Evolutionary conservation across 2,329 filamentous ascomycete genomes (phyloP).

Genomic region (Bipolaris victoriae): DNA sequence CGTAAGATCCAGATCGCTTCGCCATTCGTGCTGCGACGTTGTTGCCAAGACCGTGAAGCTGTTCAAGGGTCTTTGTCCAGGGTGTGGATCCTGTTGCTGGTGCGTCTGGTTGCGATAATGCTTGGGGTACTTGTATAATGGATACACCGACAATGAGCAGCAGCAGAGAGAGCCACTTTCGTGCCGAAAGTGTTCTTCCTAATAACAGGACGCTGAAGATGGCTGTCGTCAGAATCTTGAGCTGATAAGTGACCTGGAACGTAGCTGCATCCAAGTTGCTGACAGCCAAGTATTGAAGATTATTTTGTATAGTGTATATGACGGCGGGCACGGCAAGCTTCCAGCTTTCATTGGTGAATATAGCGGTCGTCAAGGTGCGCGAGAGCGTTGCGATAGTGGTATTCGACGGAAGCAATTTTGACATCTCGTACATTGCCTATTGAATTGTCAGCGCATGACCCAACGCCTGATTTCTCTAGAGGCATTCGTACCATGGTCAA

Average conservation of each 20-base stretch:
- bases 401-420: slow-evolving; percentile 75
- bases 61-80: slow-evolving; percentile 81
- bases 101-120: slow-evolving; percentile 57
- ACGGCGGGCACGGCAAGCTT: slow-evolving; percentile 88
- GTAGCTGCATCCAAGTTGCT: slow-evolving; percentile 91
- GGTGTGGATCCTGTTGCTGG: slow-evolving; percentile 69
- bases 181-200: slow-evolving; percentile 69
- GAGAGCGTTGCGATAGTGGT: slow-evolving; percentile 82
- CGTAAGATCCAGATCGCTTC: slow-evolving; percentile 80
- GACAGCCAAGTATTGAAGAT: slow-evolving; percentile 89
- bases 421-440: slow-evolving; percentile 80
- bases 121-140: slow-evolving; percentile 79
- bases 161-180: slow-evolving; percentile 81
- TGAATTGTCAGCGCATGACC: background rate
- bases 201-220: slow-evolving; percentile 84
- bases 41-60: slow-evolving; percentile 70
- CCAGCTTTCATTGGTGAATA: slow-evolving; percentile 93
- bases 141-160: slow-evolving; percentile 82
- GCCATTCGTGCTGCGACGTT: slow-evolving; percentile 57
- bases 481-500: slow-evolving; percentile 65
- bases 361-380: slow-evolving; percentile 75
- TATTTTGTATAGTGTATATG: slow-evolving; percentile 90
- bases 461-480: too few relatives aligned
- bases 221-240: slow-evolving; percentile 92
- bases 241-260: slow-evolving; percentile 91